Evolutionary conservation across 805 yeast species (phyloP).

Genomic region (Starmerella asiatica): DNA sequence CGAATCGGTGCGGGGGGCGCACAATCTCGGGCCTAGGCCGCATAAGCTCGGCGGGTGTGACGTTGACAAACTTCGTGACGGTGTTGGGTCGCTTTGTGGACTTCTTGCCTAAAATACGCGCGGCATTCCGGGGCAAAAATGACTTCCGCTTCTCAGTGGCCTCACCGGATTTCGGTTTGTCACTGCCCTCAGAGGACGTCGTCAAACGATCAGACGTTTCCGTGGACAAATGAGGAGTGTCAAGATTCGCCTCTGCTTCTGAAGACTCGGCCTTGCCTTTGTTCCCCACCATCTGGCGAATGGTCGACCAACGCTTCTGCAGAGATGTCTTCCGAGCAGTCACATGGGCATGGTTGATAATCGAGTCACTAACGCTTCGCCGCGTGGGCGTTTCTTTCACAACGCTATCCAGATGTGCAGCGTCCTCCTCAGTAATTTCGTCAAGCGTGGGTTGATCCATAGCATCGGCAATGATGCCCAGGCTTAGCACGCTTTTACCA

Average conservation of each 20-base stretch:
- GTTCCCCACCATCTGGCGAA: neutral
- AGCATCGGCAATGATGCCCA: neutral
- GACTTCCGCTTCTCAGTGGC: neutral
- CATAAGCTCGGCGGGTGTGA: conserved; percentile 22
- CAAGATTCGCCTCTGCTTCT: neutral
- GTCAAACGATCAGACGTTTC: no score
- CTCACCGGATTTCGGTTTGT: neutral
- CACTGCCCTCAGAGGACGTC: neutral
- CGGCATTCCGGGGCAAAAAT: neutral
- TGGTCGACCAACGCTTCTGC: neutral
- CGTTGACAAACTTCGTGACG: neutral
- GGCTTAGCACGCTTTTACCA: neutral
- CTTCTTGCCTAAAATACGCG: neutral
- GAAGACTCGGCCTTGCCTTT: neutral
- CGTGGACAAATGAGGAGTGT: no score
- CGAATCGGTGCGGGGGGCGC: conserved; percentile 24
- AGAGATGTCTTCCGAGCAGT: neutral
- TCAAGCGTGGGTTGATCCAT: neutral
- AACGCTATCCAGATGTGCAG: neutral
- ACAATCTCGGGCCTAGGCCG: conserved; percentile 24
- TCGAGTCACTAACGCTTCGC: neutral
- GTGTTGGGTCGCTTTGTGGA: neutral
- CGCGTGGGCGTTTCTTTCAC: neutral
- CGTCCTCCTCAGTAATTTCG: neutral
- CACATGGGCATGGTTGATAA: neutral